These are phyloP conservation scores for Primulina huaijiensis DNA, from an alignment of 257 asterid species.

Conservation along the genomic window DNA sequence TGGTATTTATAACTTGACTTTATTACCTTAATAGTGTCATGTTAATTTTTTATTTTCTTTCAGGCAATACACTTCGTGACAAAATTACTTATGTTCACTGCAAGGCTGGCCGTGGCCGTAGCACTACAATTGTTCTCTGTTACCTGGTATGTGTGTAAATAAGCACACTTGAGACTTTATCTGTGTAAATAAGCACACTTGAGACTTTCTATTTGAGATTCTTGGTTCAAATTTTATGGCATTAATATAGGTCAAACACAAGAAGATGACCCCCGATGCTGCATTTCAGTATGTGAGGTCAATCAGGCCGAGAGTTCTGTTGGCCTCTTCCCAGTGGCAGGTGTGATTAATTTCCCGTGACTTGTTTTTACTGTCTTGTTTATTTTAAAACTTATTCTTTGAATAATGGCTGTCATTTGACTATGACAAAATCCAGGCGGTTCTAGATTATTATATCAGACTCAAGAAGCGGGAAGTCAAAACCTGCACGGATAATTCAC, in stretches of 20 bases:
- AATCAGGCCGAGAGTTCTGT: conserved; percentile 73
- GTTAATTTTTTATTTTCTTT: conserved; percentile 15
- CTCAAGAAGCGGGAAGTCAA: conserved; percentile 32
- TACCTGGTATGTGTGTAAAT: conserved; percentile 55
- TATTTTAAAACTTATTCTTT: not conserved
- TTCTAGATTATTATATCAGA: conserved; percentile 54
- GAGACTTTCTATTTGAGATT: not conserved
- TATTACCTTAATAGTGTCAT: not conserved
- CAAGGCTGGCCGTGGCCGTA: conserved; percentile 97
- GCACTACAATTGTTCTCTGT: conserved; percentile 95
- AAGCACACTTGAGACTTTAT: not conserved
- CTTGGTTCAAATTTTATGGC: conserved; percentile 14
- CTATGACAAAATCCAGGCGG: conserved; percentile 52
- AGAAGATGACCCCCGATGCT: conserved; percentile 67
- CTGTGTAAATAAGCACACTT: too few species aligned
- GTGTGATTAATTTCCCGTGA: conserved; percentile 28
- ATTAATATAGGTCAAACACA: conserved; percentile 62
- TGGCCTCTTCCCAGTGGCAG: conserved; percentile 89
- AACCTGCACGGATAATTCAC: conserved; percentile 21
- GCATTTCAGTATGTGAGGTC: conserved; percentile 73
- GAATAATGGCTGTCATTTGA: not conserved
- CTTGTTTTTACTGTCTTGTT: not conserved
- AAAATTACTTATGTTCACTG: conserved; percentile 89
- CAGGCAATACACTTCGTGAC: conserved; percentile 57
- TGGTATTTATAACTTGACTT: not conserved